phyloP scores from a whole-genome alignment of 108 stramenopile genomes.

The Mediolabrus comicus region DNA sequence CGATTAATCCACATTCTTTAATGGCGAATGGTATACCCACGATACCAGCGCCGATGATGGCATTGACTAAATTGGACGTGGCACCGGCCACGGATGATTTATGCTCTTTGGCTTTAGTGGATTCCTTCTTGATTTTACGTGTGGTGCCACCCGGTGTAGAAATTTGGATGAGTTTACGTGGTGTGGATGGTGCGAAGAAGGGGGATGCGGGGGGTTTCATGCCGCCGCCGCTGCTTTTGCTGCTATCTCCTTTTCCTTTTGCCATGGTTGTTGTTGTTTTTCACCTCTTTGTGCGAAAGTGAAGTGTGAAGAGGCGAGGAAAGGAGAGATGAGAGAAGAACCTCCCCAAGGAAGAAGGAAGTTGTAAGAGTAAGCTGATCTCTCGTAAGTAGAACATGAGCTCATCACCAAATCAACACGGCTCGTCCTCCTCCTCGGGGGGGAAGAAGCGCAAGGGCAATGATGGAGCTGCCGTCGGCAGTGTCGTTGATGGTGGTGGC shows the following conservation, averaged over 20 bases:
- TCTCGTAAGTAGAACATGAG: too few relatives aligned
- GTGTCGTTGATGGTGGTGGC: too few relatives aligned
- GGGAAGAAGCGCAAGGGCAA: too few relatives aligned
- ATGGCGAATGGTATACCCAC: conserved; percentile 88
- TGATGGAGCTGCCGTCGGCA: too few relatives aligned
- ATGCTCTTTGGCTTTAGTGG: conserved; percentile 41
- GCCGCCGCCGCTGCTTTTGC: too few relatives aligned
- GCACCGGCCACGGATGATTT: conserved; percentile 73
- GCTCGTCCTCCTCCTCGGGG: too few relatives aligned
- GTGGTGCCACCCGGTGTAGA: conserved; percentile 48
- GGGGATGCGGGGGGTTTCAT: conserved; percentile 29
- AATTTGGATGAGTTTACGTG: conserved; percentile 33
- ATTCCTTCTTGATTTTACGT: conserved; percentile 28
- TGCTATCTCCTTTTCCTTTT: too few relatives aligned
- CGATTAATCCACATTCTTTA: conserved; percentile 69
- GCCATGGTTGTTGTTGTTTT: not conserved
- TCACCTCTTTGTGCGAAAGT: not conserved
- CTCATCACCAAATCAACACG: too few relatives aligned
- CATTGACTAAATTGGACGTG: conserved; percentile 77
- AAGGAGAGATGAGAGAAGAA: too few relatives aligned
- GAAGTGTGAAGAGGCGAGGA: too few relatives aligned
- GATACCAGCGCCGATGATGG: conserved; percentile 87
- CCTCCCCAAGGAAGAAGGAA: too few relatives aligned
- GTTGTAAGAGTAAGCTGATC: too few relatives aligned
- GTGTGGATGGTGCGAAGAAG: conserved; percentile 52